Percentiles rank a stretch among this genome's conserved stretches.
Evolutionary conservation across 768 basidiomycete genomes (phyloP).

Genomic region (Rhodotorula babjevae): DNA sequence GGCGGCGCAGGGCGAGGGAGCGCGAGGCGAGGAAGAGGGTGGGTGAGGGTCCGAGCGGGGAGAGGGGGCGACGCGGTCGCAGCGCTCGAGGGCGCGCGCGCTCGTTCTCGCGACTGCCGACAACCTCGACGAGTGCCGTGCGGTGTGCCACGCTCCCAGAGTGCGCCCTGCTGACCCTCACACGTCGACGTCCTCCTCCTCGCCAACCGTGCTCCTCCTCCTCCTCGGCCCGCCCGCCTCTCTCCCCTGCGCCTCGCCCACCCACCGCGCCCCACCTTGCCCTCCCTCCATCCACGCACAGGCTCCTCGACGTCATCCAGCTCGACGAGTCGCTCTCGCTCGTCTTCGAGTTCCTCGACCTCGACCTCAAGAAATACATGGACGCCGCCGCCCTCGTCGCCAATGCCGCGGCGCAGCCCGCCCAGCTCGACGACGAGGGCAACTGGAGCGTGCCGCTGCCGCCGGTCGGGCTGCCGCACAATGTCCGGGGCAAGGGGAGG

Average conservation of each 20-base stretch:
- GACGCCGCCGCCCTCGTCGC: conserved; percentile 68
- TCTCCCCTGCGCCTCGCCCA: neutral
- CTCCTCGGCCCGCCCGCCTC: neutral
- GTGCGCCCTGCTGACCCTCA: no score
- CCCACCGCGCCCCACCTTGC: neutral
- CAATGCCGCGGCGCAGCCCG: neutral
- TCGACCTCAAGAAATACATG: conserved; percentile 95
- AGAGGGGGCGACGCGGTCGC: no score
- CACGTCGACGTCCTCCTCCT: no score
- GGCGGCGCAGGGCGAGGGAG: no score
- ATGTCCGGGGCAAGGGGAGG: conserved; percentile 24
- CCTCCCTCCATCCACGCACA: conserved; percentile 44
- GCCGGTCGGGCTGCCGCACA: neutral
- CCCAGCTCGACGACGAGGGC: neutral
- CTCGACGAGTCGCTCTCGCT: conserved; percentile 95
- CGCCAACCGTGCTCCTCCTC: no score
- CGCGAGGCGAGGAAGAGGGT: no score
- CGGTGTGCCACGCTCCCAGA: no score
- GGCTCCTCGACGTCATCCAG: conserved; percentile 92
- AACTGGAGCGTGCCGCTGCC: conserved; percentile 11
- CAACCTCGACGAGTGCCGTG: no score
- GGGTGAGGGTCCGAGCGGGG: no score
- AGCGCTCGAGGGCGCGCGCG: no score
- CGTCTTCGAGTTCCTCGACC: conserved; percentile 95
- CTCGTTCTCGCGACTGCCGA: no score